Base-by-base conservation (phyloP, 2,329 filamentous ascomycete genomes). In the Arthrobotrys megalospora region DNA sequence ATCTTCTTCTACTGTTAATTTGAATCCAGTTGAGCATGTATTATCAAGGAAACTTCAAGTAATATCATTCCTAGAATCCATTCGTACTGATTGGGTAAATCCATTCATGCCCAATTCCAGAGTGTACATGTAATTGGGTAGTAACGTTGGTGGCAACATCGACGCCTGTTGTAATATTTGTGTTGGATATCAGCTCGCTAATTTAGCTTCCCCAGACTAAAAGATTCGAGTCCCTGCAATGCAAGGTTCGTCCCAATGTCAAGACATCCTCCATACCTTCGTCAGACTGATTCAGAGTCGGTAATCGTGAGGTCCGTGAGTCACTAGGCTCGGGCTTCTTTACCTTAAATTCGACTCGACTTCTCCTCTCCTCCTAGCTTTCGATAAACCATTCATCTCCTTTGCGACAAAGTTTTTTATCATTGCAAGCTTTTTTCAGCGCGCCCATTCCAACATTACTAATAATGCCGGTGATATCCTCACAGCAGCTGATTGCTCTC, bases 401-500 rank as follows among this genome's bases (percentile, higher is more conserved):
- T 45, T 16, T 34, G 36, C 58, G 47, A 55, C 38, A 65, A 38
- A 4, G 32, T 60, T 45, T 48, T 19, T 45, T 24, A 43, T 32
- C 16, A 52, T 28, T 58, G 45, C 1, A 32, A 19, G 45, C 24
- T 38, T 21, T 68, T 45, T 55, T 19, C 19, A 60, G 36, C 34
- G 36, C 53, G 34, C 64, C 43, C 12, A 34, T 60, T 8, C 16
- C n/a, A 14, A 41, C 50, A 21, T 36, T 21, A 48, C 52, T 32
- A 60, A 7, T 28, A 21, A 99, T 99, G 96, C 95, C 96, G 80
- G 91, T 97, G 81, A 93, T 99, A 81, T 92, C 90, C 80, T 90
- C 94, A 80, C 93, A 97, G 81, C 94, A 96, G 87, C 90, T 99
- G 83, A 92, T 96, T 81, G 90, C 91, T 85, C 90, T 99, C 82